Evolutionary conservation across 176 grass and related monocot species (phyloP).

Genomic region (Triticum aestivum): IWGSC_CS_RefSeq_v2.1 NC_057812.1:740052742-740053241

Average conservation of each 20-base stretch:
- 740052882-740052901: constrained; percentile 57
- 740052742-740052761: too few species aligned
- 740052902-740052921: constrained; percentile 2
- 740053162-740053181: too few species aligned
- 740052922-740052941: constrained; percentile 58
- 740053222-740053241: background rate
- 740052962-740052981: constrained; percentile 46
- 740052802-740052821: constrained; percentile 33
- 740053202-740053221: too few species aligned
- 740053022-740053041: too few species aligned
- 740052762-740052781: too few species aligned
- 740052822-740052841: background rate
- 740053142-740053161: too few species aligned
- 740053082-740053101: too few species aligned
- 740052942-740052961: constrained; percentile 82
- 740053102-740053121: too few species aligned
- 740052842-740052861: background rate
- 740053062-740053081: too few species aligned
- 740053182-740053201: too few species aligned
- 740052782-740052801: constrained; percentile 9
- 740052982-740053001: constrained; percentile 53
- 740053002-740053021: background rate
- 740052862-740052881: background rate
- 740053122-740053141: too few species aligned
- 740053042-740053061: too few species aligned